Evolutionary conservation across 768 basidiomycete genomes (phyloP), one percentile per base, ranked within the genome.

Genomic region (Hebeloma cylindrosporum): DNA sequence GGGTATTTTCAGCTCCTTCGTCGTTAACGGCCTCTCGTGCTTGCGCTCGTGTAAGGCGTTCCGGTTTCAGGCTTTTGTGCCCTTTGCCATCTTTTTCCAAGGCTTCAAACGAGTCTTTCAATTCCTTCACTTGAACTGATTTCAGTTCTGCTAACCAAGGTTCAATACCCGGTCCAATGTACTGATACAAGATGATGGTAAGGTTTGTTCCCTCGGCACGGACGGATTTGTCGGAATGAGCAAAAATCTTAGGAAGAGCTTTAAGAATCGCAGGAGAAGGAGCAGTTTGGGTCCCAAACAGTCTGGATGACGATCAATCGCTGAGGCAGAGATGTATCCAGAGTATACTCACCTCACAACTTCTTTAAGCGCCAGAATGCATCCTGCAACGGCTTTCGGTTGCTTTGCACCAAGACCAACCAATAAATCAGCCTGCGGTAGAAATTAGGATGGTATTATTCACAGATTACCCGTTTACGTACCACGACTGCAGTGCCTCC

Each of bases 51-150:
- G 96, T 98, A 52, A 82, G 67, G 43, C 94, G 72, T 47, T 85
- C 83, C 0, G 90, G 85, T 60, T 85, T 90, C 21, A 92, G 68
- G 5, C 74, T 74, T 7, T 93, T 95, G 47, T 85, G 88, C 0
- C 92, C 93, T 55, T 83, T 88, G 2, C 85, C 87, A n/a, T 84
- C 83, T 50, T 80, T 82, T 56, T 94, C 90, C 74, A 95, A 70
- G 16, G 63, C 70, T 44, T 90, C 91, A 59, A 95, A 99, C 0
- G 82, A 75, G 59, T 97, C 95, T 57, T 90, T 91, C 56, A 99
- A 64, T 56, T 99, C 96, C 63, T 96, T 93, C 31, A 95, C 82
- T 65, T 98, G 96, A 3, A 99, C 93, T 1, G 95, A 93, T 62
- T 99, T 99, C 49, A 99, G 76, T 48, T 97, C 94, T 16, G 79